phyloP scores from a whole-genome alignment of 768 basidiomycete genomes.

The Lactifluus rugatus region DNA sequence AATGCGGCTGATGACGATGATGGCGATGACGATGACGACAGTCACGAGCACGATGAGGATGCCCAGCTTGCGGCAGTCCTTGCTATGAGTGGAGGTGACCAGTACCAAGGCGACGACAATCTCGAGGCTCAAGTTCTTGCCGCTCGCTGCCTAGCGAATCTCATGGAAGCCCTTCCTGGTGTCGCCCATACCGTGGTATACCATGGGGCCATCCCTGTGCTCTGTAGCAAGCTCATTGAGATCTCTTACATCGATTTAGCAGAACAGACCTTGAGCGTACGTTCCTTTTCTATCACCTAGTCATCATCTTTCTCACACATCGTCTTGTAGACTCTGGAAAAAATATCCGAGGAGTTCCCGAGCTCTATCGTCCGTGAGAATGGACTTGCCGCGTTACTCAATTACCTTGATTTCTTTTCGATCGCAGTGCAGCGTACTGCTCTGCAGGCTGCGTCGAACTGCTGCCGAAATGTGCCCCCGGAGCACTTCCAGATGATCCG shows the following conservation, averaged over 20 bases:
- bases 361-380: constrained; percentile 93
- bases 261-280: constrained; percentile 93
- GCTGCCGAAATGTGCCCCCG: constrained; percentile 83
- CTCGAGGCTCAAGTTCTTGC: constrained; percentile 93
- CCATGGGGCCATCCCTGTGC: constrained; percentile 94
- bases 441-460: constrained; percentile 92
- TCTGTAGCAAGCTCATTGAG: constrained; percentile 94
- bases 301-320: constrained; percentile 15
- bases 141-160: constrained; percentile 91
- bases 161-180: constrained; percentile 98
- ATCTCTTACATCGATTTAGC: constrained; percentile 98
- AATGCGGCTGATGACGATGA: constrained; percentile 65
- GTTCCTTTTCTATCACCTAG: constrained; percentile 27
- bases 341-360: constrained; percentile 96
- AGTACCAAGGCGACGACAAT: constrained; percentile 72
- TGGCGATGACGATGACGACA: constrained; percentile 51
- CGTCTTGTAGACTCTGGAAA: constrained; percentile 76
- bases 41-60: constrained; percentile 65
- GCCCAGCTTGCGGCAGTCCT: constrained; percentile 82
- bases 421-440: constrained; percentile 97
- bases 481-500: constrained; percentile 87
- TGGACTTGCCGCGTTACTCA: constrained; percentile 84
- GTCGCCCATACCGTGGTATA: constrained; percentile 97
- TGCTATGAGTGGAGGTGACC: constrained; percentile 63
- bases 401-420: constrained; percentile 97